A percentile compares a stretch with the other conserved stretches of the same genome.
Conservation (phyloP, 768 basidiomycete genomes). For the Trametes cinnabarina region DNA sequence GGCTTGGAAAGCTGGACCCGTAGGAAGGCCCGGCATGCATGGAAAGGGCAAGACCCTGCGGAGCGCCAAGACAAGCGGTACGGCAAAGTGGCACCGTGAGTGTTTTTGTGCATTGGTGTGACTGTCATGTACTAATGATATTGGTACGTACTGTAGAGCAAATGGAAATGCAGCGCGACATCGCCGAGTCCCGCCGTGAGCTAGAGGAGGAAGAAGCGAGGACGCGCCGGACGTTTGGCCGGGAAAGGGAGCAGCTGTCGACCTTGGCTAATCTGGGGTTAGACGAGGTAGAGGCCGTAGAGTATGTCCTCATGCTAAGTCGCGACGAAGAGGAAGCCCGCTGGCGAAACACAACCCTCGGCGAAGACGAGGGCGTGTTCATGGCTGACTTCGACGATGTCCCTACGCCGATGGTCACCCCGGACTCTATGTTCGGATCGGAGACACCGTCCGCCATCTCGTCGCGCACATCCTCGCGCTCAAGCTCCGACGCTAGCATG, state of each 20-base stretch:
- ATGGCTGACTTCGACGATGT: slow-evolving; percentile 53
- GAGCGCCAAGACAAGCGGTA: slow-evolving; percentile 15
- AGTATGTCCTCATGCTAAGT: slow-evolving; percentile 83
- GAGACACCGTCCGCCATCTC: slow-evolving; percentile 15
- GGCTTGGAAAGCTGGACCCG: slow-evolving; percentile 63
- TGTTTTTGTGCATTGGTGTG: not conserved
- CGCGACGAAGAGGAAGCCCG: slow-evolving; percentile 62
- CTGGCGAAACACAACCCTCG: slow-evolving; percentile 17
- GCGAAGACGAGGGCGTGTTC: slow-evolving; percentile 54
- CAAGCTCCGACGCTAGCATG: slow-evolving; percentile 1
- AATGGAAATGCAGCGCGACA: slow-evolving; percentile 59
- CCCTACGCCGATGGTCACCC: slow-evolving; percentile 26
- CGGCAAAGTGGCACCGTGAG: slow-evolving; percentile 40
- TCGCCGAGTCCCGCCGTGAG: slow-evolving; percentile 54
- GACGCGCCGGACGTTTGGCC: slow-evolving; percentile 38
- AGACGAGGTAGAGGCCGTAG: slow-evolving; percentile 70
- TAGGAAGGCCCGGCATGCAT: slow-evolving; percentile 33
- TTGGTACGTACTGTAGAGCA: slow-evolving; percentile 43
- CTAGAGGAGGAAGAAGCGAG: slow-evolving; percentile 50
- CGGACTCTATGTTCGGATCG: slow-evolving; percentile 24
- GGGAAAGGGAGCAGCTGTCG: slow-evolving; percentile 56
- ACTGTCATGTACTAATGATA: too few relatives aligned
- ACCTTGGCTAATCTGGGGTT: slow-evolving; percentile 65
- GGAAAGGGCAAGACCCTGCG: slow-evolving; percentile 26
- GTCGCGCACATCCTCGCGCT: slow-evolving; percentile 7